These are phyloP conservation scores for Pichia scutulata DNA, from an alignment of 805 yeast genomes.

Conservation along the genomic window DNA sequence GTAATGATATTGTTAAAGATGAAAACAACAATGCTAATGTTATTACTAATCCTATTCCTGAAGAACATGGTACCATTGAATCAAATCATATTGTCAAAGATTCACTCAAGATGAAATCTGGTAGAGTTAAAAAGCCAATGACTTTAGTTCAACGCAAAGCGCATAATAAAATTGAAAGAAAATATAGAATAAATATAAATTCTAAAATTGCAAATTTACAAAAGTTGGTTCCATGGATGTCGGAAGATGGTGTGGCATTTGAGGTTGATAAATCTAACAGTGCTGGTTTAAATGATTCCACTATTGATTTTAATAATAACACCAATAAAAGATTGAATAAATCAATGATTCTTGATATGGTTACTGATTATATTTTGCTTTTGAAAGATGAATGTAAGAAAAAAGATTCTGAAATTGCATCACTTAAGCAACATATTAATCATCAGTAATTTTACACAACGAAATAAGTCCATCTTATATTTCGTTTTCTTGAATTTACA, in stretches of 20 bases:
- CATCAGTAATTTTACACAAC: neutral
- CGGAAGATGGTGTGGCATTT: slow-evolving; percentile 54
- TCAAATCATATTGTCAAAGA: neutral
- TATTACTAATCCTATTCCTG: no score
- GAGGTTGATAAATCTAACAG: slow-evolving; percentile 36
- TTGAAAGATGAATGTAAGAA: slow-evolving; percentile 43
- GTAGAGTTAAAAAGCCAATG: slow-evolving; percentile 24
- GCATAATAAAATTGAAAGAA: slow-evolving; percentile 65
- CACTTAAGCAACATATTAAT: neutral
- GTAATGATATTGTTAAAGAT: neutral
- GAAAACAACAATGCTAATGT: neutral
- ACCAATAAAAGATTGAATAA: slow-evolving; percentile 45
- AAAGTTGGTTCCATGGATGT: slow-evolving; percentile 60
- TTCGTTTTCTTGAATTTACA: neutral
- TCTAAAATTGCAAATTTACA: slow-evolving; percentile 64
- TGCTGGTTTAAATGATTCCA: neutral
- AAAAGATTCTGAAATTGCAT: slow-evolving; percentile 10
- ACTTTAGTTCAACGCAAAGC: slow-evolving; percentile 50
- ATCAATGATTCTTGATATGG: slow-evolving; percentile 60
- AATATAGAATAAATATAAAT: slow-evolving; percentile 64
- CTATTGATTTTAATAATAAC: slow-evolving; percentile 4
- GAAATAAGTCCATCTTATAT: no score
- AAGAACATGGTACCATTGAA: neutral
- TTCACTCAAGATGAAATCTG: neutral
- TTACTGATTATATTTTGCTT: slow-evolving; percentile 50